Base-by-base conservation (phyloP, 1,284 basidiomycete species). In the Afroboletus lepidellus region DNA sequence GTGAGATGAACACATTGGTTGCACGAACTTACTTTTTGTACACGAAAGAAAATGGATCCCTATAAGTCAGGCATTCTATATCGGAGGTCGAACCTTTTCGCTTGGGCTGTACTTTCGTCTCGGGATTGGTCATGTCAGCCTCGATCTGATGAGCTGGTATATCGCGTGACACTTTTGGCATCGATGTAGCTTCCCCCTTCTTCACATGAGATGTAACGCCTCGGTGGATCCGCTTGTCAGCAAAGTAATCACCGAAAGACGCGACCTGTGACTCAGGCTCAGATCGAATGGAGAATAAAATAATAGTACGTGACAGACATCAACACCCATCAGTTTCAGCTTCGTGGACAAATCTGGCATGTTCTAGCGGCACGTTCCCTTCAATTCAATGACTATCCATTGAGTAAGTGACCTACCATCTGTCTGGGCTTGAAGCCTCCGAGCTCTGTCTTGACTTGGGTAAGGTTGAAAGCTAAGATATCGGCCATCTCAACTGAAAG, bases 171-270 rank as follows among this genome's bases (percentile, higher is more conserved):
- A 13, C 18, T 32, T n/a, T 21, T 3, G 20, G 27, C 18, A 15
- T 24, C 3, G 30, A 36, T 12, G 38, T n/a, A 15, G 42, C 42
- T 46, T 43, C 53, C 3, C 38, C 24, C 32, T 54, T 57, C 33
- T 51, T 51, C 7, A 44, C 39, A 27, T 39, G 50, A 8, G 50
- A 37, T 18, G 15, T 2, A 20, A 16, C 12, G 21, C 49, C 49
- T 44, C 45, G 54, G 7, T 21, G 39, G 32, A 57, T 55, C 33
- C 74, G 77, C 50, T 77, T 76, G 62, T 90, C 87, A 0, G 82
- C 84, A 55, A 90, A 89, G 66, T 78, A 90, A 68, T 90, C 85
- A 8, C 88, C 88, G 60, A 87, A 87, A n/a, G 78, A 83, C 18
- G 85, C 85, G 5, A 87, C 79, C 74, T 76, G 25, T 30, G 44